Conservation (phyloP, 169 alveolate species). For the Plasmodium inui region DNA sequence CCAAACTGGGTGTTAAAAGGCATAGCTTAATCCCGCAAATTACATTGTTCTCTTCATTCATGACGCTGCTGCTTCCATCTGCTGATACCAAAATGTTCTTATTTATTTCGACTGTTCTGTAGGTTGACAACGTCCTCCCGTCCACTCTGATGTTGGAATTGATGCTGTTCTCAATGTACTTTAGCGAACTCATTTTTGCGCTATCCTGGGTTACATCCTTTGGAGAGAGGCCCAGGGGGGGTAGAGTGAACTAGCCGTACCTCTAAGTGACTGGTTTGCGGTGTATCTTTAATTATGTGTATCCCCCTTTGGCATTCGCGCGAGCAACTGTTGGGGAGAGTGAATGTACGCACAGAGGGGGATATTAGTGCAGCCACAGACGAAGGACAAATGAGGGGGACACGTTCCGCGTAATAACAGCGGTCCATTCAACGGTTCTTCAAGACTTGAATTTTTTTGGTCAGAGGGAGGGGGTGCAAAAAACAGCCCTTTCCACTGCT, state of each 20-base stretch:
- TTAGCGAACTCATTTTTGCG: constrained; percentile 57
- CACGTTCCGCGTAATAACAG: too few relatives aligned
- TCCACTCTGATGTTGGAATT: constrained; percentile 58
- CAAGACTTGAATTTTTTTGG: background rate
- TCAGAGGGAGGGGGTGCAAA: background rate
- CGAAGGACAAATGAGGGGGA: background rate
- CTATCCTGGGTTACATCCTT: background rate
- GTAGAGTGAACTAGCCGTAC: background rate
- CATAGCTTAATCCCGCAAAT: constrained; percentile 68
- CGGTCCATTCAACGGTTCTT: background rate
- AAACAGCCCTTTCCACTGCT: background rate
- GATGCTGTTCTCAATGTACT: constrained; percentile 60
- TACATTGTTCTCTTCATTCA: constrained; percentile 73
- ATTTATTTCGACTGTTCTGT: constrained; percentile 64
- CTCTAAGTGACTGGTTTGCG: background rate
- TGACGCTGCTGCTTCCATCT: constrained; percentile 74
- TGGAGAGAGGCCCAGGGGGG: background rate
- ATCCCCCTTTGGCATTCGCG: background rate
- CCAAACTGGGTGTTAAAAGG: constrained; percentile 23
- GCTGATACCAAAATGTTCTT: constrained; percentile 59
- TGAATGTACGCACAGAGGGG: background rate
- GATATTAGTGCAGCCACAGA: background rate
- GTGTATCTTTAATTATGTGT: background rate
- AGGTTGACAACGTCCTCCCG: constrained; percentile 49
- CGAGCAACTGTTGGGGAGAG: background rate